phyloP scores from a whole-genome alignment of 2,329 filamentous ascomycete genomes.

The Plenodomus tracheiphilus region DNA sequence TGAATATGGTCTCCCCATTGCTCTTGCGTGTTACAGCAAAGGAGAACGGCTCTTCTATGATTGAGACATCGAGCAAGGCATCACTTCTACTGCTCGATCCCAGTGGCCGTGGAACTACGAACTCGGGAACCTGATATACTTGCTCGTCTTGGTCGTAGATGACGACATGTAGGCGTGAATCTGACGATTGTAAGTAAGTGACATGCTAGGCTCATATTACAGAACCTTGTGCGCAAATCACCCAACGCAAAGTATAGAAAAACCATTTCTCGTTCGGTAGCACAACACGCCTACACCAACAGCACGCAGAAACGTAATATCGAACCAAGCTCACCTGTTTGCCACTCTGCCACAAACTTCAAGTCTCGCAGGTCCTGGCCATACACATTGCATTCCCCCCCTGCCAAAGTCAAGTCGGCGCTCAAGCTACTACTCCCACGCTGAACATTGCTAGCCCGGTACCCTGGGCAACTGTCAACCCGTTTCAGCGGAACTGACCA shows the following conservation, averaged over 20 bases:
- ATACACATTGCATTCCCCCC: conserved; percentile 63
- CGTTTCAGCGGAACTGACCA: conserved; percentile 24
- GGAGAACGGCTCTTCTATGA: conserved; percentile 63
- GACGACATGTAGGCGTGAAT: conserved; percentile 69
- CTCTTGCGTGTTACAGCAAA: conserved; percentile 65
- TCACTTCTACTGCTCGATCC: conserved; percentile 31
- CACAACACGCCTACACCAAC: background rate
- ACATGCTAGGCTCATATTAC: background rate
- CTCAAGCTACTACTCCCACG: conserved; percentile 60
- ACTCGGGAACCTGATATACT: conserved; percentile 74
- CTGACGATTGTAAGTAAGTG: conserved; percentile 41
- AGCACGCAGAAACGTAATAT: background rate
- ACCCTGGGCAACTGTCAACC: conserved; percentile 63
- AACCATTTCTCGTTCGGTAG: background rate
- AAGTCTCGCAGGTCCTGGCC: conserved; percentile 60
- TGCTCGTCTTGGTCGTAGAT: conserved; percentile 70
- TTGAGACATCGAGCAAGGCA: conserved; percentile 58
- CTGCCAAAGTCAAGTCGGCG: conserved; percentile 71
- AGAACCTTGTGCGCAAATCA: background rate
- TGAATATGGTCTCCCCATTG: conserved; percentile 65
- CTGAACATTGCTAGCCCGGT: conserved; percentile 64
- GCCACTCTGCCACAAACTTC: conserved; percentile 62
- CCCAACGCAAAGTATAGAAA: background rate
- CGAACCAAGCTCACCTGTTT: conserved; percentile 53
- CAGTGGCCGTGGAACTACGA: conserved; percentile 66